Percentiles rank a stretch among this genome's conserved stretches.
Evolutionary conservation across 148 eudicot species (phyloP).

Genomic region (Euryodendron excelsum): DNA sequence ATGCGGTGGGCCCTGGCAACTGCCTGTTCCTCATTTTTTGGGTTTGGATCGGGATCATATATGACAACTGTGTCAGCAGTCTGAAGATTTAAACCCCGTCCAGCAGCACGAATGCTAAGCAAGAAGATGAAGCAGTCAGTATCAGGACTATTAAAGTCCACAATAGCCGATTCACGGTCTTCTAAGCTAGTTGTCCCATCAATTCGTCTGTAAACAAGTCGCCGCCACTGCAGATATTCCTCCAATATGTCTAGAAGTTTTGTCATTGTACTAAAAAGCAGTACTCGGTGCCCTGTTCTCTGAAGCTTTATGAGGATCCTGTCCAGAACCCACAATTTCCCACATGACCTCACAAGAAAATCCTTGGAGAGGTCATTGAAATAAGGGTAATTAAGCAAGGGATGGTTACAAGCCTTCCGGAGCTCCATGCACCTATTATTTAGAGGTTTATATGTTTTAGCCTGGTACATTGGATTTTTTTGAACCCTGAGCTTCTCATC

Average conservation of each 20-base stretch:
- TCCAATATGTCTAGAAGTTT: slow-evolving; percentile 89
- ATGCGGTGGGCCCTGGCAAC: slow-evolving; percentile 93
- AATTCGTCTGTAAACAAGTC: slow-evolving; percentile 79
- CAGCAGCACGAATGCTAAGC: slow-evolving; percentile 96
- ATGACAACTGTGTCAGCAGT: slow-evolving; percentile 87
- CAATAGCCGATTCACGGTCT: slow-evolving; percentile 93
- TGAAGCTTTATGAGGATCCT: slow-evolving; percentile 88
- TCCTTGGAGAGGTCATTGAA: slow-evolving; percentile 77
- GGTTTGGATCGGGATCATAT: slow-evolving; percentile 95
- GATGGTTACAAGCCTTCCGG: slow-evolving; percentile 92
- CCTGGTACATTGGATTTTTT: slow-evolving; percentile 67
- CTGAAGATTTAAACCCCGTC: slow-evolving; percentile 88
- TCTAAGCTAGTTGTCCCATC: slow-evolving; percentile 96
- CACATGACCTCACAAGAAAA: slow-evolving; percentile 92
- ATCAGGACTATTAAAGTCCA: slow-evolving; percentile 73
- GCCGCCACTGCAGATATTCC: slow-evolving; percentile 93
- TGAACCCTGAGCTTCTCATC: slow-evolving; percentile 73
- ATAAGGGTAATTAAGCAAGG: slow-evolving; percentile 86
- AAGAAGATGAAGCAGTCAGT: slow-evolving; percentile 88
- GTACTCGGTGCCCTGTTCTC: slow-evolving; percentile 93
- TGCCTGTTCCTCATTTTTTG: slow-evolving; percentile 93
- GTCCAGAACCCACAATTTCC: slow-evolving; percentile 89
- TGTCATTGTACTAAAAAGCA: slow-evolving; percentile 98
- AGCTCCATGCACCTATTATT: slow-evolving; percentile 98
- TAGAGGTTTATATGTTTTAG: slow-evolving; percentile 59